Evolutionary conservation across 768 basidiomycete genomes (phyloP).

Genomic region (Tulasnella sp.): DNA sequence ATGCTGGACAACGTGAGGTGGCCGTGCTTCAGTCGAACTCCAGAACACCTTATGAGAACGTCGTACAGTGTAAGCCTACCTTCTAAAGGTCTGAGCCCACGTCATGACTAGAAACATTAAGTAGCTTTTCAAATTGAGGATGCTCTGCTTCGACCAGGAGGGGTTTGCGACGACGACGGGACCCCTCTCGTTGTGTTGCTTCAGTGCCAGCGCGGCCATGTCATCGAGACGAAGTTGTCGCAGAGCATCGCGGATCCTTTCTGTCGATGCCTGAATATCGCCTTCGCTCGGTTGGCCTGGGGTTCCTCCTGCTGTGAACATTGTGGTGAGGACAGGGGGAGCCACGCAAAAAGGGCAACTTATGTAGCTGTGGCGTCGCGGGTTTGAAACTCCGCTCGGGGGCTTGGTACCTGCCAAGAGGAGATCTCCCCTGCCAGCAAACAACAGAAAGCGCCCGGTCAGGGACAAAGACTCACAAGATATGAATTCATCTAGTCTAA

Average conservation of each 20-base stretch:
- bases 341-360: background rate
- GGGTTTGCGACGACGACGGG: background rate
- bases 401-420: background rate
- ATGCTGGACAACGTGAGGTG: background rate
- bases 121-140: background rate
- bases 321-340: background rate
- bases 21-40: background rate
- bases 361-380: background rate
- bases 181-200: background rate
- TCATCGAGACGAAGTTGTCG: conserved; percentile 8
- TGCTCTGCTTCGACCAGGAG: background rate
- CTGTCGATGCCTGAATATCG: background rate
- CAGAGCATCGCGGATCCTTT: background rate
- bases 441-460: background rate
- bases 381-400: background rate
- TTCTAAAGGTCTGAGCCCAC: background rate
- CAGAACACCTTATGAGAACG: background rate
- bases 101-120: background rate
- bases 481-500: background rate
- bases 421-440: background rate
- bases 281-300: background rate
- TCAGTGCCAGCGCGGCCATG: background rate
- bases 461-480: background rate
- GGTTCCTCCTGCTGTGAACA: background rate
- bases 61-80: background rate